phyloP scores from a whole-genome alignment of 257 asterid species.

The Solanum chiquidenum region DNA sequence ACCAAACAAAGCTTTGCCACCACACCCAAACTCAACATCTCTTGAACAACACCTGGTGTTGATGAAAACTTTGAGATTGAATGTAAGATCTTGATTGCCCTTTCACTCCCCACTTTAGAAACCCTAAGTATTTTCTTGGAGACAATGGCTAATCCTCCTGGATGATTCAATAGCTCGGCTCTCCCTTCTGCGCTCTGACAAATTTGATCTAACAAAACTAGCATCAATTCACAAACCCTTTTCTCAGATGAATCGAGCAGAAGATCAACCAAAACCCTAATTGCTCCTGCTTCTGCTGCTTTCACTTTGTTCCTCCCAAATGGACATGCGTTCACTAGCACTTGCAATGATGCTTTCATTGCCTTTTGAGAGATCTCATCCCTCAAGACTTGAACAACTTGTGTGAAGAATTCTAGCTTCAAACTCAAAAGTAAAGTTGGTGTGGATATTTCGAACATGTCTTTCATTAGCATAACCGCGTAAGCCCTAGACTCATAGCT shows the following conservation, averaged over 20 bases:
- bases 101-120: constrained; percentile 52
- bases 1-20: constrained; percentile 59
- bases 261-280: constrained; percentile 28
- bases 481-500: constrained; percentile 56
- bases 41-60: constrained; percentile 32
- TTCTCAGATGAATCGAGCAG: constrained; percentile 34
- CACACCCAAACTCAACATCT: constrained; percentile 68
- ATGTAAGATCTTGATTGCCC: constrained; percentile 47
- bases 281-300: constrained; percentile 50
- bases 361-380: constrained; percentile 42
- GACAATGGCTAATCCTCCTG: constrained; percentile 66
- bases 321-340: constrained; percentile 33
- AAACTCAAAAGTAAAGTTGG: constrained; percentile 14
- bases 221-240: constrained; percentile 35
- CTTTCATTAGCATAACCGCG: constrained; percentile 37
- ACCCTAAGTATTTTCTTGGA: constrained; percentile 82
- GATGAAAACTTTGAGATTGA: constrained; percentile 53
- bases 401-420: constrained; percentile 24
- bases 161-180: constrained; percentile 55
- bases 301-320: constrained; percentile 50
- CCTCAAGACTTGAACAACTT: constrained; percentile 24
- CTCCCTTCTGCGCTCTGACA: constrained; percentile 88
- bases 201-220: constrained; percentile 37
- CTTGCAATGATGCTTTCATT: constrained; percentile 30
- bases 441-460: constrained; percentile 33